Evolutionary conservation across 225 moss, liverwort and hornwort genomes (phyloP).

Genomic region (Physcomitrium patens): DNA sequence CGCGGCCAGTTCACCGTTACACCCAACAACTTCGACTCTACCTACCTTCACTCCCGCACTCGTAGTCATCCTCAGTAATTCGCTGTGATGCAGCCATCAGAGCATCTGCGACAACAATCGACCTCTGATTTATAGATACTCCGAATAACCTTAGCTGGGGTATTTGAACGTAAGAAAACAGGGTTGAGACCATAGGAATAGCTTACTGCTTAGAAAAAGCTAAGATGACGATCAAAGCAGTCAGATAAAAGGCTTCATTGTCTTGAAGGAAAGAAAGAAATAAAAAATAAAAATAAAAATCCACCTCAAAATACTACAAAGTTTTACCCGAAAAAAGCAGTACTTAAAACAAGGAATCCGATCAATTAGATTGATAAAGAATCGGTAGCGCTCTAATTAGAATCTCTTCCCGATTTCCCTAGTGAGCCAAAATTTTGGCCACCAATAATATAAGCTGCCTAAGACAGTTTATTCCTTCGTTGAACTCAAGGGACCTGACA

Average conservation of each 20-base stretch:
- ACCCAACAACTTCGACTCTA: constrained; percentile 38
- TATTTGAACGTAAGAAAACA: constrained; percentile 22
- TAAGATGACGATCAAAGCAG: constrained; percentile 32
- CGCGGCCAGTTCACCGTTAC: constrained; percentile 16
- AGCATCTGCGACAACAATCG: constrained; percentile 64
- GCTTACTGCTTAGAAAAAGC: constrained; percentile 26
- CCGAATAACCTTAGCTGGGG: constrained; percentile 22
- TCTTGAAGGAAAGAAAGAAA: neutral
- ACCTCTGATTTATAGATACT: constrained; percentile 42
- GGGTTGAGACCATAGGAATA: constrained; percentile 28
- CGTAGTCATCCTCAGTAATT: constrained; percentile 61
- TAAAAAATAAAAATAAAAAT: too few relatives aligned
- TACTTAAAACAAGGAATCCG: too few relatives aligned
- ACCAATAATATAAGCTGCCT: constrained; percentile 17
- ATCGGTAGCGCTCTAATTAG: constrained; percentile 12
- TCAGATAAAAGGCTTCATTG: constrained; percentile 20
- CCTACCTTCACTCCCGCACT: constrained; percentile 75
- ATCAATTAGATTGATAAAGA: too few relatives aligned
- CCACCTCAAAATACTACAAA: too few relatives aligned
- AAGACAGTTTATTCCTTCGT: constrained; percentile 13
- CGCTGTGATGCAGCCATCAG: constrained; percentile 77
- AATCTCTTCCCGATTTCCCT: constrained; percentile 11
- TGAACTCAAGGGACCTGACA: constrained; percentile 25
- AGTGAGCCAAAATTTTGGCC: constrained; percentile 22
- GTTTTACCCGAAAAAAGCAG: too few relatives aligned